A percentile compares a stretch with the other conserved stretches of the same genome.
phyloP scores from a whole-genome alignment of 1,284 basidiomycete species.

The Amylostereum areolatum region DNA sequence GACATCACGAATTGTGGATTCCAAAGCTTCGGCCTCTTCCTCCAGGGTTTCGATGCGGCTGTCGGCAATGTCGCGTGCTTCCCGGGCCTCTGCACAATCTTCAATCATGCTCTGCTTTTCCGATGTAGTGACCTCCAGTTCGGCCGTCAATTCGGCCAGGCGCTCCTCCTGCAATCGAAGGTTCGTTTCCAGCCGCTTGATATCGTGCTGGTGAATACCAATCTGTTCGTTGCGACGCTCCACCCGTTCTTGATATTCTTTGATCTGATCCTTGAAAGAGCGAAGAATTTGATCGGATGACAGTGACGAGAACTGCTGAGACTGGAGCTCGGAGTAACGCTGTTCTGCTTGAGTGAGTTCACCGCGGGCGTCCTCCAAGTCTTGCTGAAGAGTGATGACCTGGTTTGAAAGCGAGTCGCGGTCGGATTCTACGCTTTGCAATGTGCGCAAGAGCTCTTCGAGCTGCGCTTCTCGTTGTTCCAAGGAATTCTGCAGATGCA shows the following conservation, averaged over 20 bases:
- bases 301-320: constrained; percentile 57
- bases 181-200: constrained; percentile 66
- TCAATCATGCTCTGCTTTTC: constrained; percentile 76
- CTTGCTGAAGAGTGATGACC: constrained; percentile 53
- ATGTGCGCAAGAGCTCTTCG: constrained; percentile 30
- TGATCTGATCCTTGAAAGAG: constrained; percentile 53
- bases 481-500: constrained; percentile 17
- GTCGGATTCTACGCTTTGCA: constrained; percentile 52
- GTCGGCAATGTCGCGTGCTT: constrained; percentile 58
- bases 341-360: constrained; percentile 50
- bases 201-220: constrained; percentile 69
- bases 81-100: constrained; percentile 68
- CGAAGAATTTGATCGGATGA: constrained; percentile 47
- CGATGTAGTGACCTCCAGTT: constrained; percentile 55
- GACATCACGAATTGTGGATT: constrained; percentile 24
- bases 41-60: constrained; percentile 34
- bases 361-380: constrained; percentile 43
- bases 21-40: constrained; percentile 49
- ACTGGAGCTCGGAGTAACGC: constrained; percentile 54
- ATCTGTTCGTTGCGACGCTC: constrained; percentile 62
- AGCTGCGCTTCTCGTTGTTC: constrained; percentile 35
- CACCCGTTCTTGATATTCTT: constrained; percentile 57
- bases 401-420: constrained; percentile 57
- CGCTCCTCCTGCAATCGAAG: constrained; percentile 66
- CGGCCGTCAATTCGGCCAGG: constrained; percentile 55